These are phyloP conservation scores for Knufia fluminis DNA, from an alignment of 2,329 filamentous ascomycete genomes.

Conservation along the genomic window DNA sequence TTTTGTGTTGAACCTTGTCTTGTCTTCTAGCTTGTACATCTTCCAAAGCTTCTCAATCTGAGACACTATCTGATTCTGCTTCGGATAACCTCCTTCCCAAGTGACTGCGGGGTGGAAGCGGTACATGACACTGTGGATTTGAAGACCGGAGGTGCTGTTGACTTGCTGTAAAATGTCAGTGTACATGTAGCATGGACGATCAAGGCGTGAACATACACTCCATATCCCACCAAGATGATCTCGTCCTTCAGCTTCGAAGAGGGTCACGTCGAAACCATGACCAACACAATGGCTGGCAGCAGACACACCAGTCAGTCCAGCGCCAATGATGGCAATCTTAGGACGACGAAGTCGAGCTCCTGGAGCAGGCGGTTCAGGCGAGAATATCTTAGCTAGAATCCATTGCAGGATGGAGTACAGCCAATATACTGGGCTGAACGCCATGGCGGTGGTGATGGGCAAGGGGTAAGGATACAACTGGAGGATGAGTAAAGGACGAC, in stretches of 20 bases:
- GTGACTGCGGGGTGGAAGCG: constrained; percentile 72
- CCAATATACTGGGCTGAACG: constrained; percentile 42
- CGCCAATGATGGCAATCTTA: constrained; percentile 60
- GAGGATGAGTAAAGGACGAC: background rate
- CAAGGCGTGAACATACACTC: constrained; percentile 45
- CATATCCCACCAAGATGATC: constrained; percentile 69
- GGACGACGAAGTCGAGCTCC: constrained; percentile 50
- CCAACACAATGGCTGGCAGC: constrained; percentile 74
- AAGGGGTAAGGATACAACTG: background rate
- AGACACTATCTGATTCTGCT: constrained; percentile 63
- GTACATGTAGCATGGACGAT: constrained; percentile 26
- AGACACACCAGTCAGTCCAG: constrained; percentile 65
- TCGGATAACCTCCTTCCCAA: constrained; percentile 68
- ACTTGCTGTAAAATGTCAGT: constrained; percentile 42
- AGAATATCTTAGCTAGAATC: constrained; percentile 54
- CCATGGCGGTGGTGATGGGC: constrained; percentile 5
- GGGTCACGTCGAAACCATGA: constrained; percentile 71
- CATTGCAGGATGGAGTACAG: constrained; percentile 58
- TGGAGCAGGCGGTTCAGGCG: constrained; percentile 58
- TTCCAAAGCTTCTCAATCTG: constrained; percentile 67
- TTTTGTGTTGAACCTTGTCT: constrained; percentile 61
- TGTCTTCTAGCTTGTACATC: constrained; percentile 59
- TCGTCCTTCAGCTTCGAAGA: constrained; percentile 64
- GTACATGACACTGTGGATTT: constrained; percentile 82
- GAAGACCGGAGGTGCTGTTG: constrained; percentile 71